phyloP scores from a whole-genome alignment of 169 alveolate genomes.

The Fabrea salina region DNA sequence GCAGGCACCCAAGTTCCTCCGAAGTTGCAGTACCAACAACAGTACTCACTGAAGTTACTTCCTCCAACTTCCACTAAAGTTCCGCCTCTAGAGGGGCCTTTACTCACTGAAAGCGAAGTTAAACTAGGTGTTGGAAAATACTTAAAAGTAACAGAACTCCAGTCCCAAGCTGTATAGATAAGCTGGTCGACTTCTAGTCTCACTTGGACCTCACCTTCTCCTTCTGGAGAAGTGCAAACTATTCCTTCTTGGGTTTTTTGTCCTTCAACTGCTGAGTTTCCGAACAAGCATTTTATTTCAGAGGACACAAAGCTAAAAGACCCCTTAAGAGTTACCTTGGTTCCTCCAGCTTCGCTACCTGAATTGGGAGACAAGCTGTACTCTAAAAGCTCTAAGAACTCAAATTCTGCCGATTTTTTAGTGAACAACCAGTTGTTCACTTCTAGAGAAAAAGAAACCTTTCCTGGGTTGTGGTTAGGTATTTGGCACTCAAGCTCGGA shows the following conservation, averaged over 20 bases:
- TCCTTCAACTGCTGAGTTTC: not conserved
- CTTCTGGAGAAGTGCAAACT: constrained; percentile 1
- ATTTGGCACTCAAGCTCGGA: not conserved
- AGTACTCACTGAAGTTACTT: not conserved
- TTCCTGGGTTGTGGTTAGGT: constrained; percentile 7
- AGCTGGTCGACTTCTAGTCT: not conserved
- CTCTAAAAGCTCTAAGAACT: not conserved
- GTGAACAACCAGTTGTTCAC: not conserved
- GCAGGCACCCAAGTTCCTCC: not conserved
- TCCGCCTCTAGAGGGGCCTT: not conserved
- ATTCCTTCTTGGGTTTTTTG: not conserved
- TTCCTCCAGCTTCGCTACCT: constrained; percentile 15
- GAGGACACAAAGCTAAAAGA: not conserved
- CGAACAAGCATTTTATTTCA: not conserved
- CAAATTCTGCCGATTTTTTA: not conserved
- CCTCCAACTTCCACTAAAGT: constrained; percentile 20
- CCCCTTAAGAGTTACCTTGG: not conserved
- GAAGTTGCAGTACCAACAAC: not conserved
- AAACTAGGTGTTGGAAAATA: not conserved
- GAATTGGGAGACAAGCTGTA: not conserved
- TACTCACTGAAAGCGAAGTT: not conserved
- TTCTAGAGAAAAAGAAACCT: constrained; percentile 5
- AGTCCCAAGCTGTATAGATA: not conserved
- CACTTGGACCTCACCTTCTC: not conserved
- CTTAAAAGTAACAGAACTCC: not conserved